phyloP scores from a whole-genome alignment of 2,329 filamentous ascomycete species.

The Monosporascus sp. region DNA sequence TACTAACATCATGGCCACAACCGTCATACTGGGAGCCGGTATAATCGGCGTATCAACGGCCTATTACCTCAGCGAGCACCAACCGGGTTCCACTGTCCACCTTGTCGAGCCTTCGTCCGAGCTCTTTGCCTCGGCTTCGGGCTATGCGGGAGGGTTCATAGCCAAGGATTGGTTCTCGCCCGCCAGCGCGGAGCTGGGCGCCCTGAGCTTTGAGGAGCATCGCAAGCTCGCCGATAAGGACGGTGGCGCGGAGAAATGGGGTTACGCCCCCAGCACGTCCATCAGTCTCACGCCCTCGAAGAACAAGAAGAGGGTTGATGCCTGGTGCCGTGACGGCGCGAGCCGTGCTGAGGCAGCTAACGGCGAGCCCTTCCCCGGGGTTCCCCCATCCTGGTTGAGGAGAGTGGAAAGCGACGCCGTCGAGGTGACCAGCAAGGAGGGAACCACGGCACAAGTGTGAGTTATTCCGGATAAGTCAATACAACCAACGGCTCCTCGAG shows the following conservation, averaged over 20 bases:
- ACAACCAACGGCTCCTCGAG: no score
- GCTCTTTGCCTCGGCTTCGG: slow-evolving; percentile 69
- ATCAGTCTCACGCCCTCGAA: slow-evolving; percentile 41
- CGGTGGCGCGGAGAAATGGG: slow-evolving; percentile 49
- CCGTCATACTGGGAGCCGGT: slow-evolving; percentile 63
- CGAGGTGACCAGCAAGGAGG: slow-evolving; percentile 56
- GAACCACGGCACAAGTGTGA: slow-evolving; percentile 60
- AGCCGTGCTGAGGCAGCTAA: slow-evolving; percentile 53
- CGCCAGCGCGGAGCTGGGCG: slow-evolving; percentile 52
- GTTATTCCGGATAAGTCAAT: slow-evolving; percentile 20
- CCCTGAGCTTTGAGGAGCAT: slow-evolving; percentile 66
- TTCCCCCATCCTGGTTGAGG: slow-evolving; percentile 54
- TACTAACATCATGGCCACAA: slow-evolving; percentile 37
- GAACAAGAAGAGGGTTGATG: slow-evolving; percentile 44
- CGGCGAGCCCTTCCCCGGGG: slow-evolving; percentile 27
- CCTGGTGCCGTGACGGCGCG: slow-evolving; percentile 62
- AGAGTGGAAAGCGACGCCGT: slow-evolving; percentile 48
- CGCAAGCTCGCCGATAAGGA: slow-evolving; percentile 55
- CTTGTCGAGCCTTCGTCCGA: slow-evolving; percentile 42
- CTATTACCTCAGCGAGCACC: slow-evolving; percentile 60
- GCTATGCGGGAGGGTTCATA: slow-evolving; percentile 68
- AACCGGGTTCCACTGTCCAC: slow-evolving; percentile 37
- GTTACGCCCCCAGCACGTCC: slow-evolving; percentile 49
- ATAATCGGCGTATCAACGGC: slow-evolving; percentile 67
- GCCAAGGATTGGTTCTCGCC: slow-evolving; percentile 67